phyloP scores from a whole-genome alignment of 441 rosid genomes.

The Populus hybrid region DNA sequence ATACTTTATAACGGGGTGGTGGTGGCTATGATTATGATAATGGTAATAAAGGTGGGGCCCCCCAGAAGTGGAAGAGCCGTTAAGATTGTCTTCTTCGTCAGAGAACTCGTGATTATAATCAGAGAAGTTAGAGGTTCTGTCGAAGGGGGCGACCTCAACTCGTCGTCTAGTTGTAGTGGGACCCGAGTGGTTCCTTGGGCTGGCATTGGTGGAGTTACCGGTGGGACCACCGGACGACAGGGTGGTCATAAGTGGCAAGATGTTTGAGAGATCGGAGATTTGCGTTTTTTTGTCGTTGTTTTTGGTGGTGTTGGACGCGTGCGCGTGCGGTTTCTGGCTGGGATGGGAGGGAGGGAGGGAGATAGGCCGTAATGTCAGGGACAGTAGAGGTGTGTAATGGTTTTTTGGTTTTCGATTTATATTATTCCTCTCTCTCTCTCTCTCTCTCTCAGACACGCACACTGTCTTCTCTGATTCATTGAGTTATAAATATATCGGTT shows the following conservation, averaged over 20 bases:
- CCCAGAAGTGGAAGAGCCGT: constrained; percentile 29
- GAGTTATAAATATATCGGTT: too few species aligned
- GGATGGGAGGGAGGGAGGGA: background rate
- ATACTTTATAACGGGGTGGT: constrained; percentile 36
- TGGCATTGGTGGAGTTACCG: constrained; percentile 17
- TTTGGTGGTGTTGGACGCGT: too few species aligned
- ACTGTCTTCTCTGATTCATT: too few species aligned
- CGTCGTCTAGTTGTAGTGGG: constrained; percentile 70
- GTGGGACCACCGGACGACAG: constrained; percentile 44
- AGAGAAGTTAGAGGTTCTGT: constrained; percentile 17
- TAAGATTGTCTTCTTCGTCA: constrained; percentile 34
- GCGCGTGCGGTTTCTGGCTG: background rate
- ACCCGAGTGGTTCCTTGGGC: constrained; percentile 5
- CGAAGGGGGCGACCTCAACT: constrained; percentile 37
- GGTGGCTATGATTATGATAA: constrained; percentile 38
- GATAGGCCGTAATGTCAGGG: background rate
- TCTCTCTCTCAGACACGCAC: background rate
- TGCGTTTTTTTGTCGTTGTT: background rate
- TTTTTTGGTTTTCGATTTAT: background rate
- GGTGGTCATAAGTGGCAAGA: constrained; percentile 18
- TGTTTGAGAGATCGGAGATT: background rate
- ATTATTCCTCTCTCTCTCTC: background rate
- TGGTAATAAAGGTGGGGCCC: constrained; percentile 15
- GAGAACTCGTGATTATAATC: constrained; percentile 15
- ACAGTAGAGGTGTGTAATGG: background rate